phyloP scores from a whole-genome alignment of 768 basidiomycete species.

The Mycena alexandri region DNA sequence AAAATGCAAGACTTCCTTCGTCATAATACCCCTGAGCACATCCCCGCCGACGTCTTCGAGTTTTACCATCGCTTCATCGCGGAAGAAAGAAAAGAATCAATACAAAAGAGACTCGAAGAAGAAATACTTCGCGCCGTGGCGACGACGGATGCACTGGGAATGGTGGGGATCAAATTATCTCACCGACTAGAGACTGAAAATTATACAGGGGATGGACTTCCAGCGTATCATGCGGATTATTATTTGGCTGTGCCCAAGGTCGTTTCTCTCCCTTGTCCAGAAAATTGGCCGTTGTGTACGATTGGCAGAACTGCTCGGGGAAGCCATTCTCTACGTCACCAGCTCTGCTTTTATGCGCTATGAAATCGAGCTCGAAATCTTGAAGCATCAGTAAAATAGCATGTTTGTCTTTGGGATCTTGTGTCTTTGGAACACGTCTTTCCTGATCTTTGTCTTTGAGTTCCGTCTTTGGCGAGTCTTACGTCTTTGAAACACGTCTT shows the following conservation, averaged over 20 bases:
- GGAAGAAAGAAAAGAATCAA: not conserved
- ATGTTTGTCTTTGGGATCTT: too few relatives aligned
- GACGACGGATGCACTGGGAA: constrained; percentile 17
- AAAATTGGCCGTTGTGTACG: constrained; percentile 19
- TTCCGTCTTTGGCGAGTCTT: too few relatives aligned
- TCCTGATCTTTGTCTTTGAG: too few relatives aligned
- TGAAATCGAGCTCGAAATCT: constrained; percentile 14
- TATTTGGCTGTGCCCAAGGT: constrained; percentile 1
- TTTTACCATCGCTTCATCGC: constrained; percentile 26
- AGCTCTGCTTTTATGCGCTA: constrained; percentile 14
- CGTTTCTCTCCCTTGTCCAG: constrained; percentile 18
- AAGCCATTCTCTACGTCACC: constrained; percentile 14
- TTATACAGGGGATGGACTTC: constrained; percentile 12
- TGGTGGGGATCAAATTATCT: not conserved
- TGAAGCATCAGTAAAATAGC: too few relatives aligned
- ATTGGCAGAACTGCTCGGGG: constrained; percentile 2
- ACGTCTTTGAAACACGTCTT: too few relatives aligned
- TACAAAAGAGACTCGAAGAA: not conserved
- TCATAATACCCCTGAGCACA: not conserved
- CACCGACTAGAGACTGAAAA: not conserved
- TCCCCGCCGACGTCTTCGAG: not conserved
- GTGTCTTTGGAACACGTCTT: too few relatives aligned
- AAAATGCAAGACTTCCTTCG: constrained; percentile 21
- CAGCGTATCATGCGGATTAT: constrained; percentile 9
- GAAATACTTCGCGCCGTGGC: not conserved